Conservation (phyloP, 768 basidiomycete genomes). For the Boletus edulis region DNA sequence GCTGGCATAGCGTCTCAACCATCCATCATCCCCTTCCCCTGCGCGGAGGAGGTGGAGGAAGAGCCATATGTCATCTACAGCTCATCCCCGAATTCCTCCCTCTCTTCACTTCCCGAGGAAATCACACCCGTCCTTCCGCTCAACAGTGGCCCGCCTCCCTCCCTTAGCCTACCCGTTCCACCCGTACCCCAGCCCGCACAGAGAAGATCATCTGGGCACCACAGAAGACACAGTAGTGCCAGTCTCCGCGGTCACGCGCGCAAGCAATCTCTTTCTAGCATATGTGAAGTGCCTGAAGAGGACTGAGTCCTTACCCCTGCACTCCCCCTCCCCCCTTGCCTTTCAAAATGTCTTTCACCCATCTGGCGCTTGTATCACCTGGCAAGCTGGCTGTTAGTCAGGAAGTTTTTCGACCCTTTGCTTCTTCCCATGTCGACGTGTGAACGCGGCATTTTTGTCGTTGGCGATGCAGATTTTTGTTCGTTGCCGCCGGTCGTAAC, state of each 20-base stretch:
- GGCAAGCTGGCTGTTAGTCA: conserved; percentile 19
- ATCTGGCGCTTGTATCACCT: conserved; percentile 12
- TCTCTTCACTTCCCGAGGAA: conserved; percentile 33
- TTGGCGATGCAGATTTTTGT: conserved; percentile 25
- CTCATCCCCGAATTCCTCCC: conserved; percentile 31
- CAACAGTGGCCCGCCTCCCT: conserved; percentile 10
- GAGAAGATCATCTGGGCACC: conserved; percentile 22
- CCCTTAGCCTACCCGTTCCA: conserved; percentile 3
- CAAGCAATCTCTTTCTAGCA: conserved; percentile 31
- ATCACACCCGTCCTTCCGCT: conserved; percentile 25
- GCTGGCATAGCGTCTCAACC: not conserved
- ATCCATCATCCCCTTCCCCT: conserved; percentile 25
- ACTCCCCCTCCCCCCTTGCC: not conserved
- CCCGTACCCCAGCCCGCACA: conserved; percentile 11
- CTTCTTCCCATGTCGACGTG: conserved; percentile 11
- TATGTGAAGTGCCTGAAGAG: conserved; percentile 33
- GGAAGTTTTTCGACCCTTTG: conserved; percentile 5
- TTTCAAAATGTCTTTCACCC: not conserved
- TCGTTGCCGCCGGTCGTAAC: conserved; percentile 19
- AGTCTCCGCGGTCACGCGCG: conserved; percentile 32
- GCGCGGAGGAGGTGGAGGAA: conserved; percentile 29
- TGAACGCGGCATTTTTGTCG: conserved; percentile 10
- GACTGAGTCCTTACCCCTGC: conserved; percentile 12
- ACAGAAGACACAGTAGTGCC: conserved; percentile 30
- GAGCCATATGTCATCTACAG: conserved; percentile 35